A percentile compares a stretch with the other conserved stretches of the same genome.
These are phyloP conservation scores for Puccinia coronata DNA, from an alignment of 1,284 basidiomycete species.

Conservation along the genomic window DNA sequence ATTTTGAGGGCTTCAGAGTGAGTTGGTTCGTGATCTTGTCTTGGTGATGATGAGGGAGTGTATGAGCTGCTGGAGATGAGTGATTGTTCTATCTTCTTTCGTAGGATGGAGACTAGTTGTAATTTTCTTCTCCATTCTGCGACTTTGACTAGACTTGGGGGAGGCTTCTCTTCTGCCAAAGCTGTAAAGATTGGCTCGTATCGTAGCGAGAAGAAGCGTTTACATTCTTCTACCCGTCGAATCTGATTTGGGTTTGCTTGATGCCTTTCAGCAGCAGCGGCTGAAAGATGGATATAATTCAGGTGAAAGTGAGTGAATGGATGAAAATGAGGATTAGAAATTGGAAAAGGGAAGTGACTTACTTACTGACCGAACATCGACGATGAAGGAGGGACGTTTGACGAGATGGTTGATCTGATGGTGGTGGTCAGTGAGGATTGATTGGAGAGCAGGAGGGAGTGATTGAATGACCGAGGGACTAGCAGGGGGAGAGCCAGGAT, in stretches of 20 bases:
- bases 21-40: not conserved
- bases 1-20: not conserved
- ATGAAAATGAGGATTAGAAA: not conserved
- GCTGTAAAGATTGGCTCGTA: constrained; percentile 24
- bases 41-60: not conserved
- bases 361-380: constrained; percentile 23
- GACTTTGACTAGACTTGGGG: constrained; percentile 15
- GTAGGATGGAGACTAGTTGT: constrained; percentile 11
- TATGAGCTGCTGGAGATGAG: not conserved
- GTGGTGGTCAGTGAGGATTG: constrained; percentile 6
- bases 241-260: constrained; percentile 25
- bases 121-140: constrained; percentile 27
- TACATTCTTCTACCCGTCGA: constrained; percentile 23
- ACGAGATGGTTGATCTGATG: not conserved
- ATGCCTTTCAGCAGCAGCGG: constrained; percentile 23
- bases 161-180: constrained; percentile 12
- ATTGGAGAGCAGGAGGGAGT: constrained; percentile 4
- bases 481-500: not conserved
- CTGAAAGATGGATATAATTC: not conserved
- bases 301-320: not conserved
- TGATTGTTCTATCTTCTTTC: not conserved
- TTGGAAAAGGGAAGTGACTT: not conserved
- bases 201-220: constrained; percentile 14
- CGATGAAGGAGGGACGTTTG: constrained; percentile 30
- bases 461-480: not conserved